Evolutionary conservation across 148 eudicot species (phyloP), one percentile per base, ranked within the genome.

Genomic region (Beta vulgaris): DNA sequence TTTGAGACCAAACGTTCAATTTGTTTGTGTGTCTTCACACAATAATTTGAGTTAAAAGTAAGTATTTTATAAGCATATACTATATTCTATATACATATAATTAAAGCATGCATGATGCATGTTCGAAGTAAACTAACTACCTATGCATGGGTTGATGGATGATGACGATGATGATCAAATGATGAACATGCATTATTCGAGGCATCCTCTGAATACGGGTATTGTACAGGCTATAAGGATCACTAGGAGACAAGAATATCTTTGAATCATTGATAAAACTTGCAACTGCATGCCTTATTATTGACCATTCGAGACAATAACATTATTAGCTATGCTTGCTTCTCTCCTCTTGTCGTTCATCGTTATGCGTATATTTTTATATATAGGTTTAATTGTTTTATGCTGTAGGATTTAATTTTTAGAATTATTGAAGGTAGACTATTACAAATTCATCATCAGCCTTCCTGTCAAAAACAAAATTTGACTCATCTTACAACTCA

Each of bases 211-310:
- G 70, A 28, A 72, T 42, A 65, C 49, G 68, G 66, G 49, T 55
- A 73, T 32, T 78, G 66, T 78, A 75, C 78, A 79, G 82, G 63
- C 77, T 60, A 79, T 60, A 26, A 65, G 75, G 75, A 44, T 71
- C 71, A 75, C 75, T 61, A 69, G 78, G 82, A 77, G 66, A 69
- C 82, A 80, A 62, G 35, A 74, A 69, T 74, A 69, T 75, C 65
- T 14, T 80, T 44, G 61, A 37, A 80, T 80, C 59, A 80, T 75
- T 63, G 36, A 23, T 61, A 6, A 26, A 67, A 58, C 62, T 68
- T 73, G 73, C 18, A 66, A 66, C 48, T 35, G 48, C 54, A 48
- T 48, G 29, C 61, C 35, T 57, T 26, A 80, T 80, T 80, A 80
- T 75, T 74, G 26, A 0, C 18, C 16, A 15, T 8, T 31, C 19